Evolutionary conservation across 495 filamentous ascomycete genomes (phyloP), one percentile per base, ranked within the genome.

Genomic region (Aspergillus incahuasiensis): DNA sequence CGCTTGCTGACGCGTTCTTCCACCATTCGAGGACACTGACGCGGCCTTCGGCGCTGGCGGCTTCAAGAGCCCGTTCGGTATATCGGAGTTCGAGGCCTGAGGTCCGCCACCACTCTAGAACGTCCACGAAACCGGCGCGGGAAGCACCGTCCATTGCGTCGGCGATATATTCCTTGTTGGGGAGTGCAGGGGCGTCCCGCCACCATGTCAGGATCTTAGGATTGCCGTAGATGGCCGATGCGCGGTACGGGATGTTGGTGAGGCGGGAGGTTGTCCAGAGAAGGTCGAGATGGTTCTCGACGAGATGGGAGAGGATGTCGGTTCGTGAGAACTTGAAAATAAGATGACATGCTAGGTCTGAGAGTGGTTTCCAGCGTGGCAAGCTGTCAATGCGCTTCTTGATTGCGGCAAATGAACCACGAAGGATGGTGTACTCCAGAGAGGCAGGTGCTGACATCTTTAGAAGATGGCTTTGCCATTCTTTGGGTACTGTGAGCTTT

Each of bases 11-110:
- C 0, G 86, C 81, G 45, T 82, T 70, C 57, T 87, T 88, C 92
- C 92, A 97, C 92, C 92, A 97, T 58, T 94, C 85, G 0, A 97
- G 79, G 6, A 96, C 90, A 0, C 78, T 72, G n/a, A 95, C 74
- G 52, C 90, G 88, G 22, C 91, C 90, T 65, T 90, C 86, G 2
- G 83, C 83, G 54, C 84, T 90, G 20, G 92, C 92, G 43, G 89
- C 82, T 67, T 97, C 92, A 39, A 97, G 83, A 0, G 92, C 89
- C 2, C 83, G 75, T 59, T 95, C 91, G 20, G 85, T 90, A 67
- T 95, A 96, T 58, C 87, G 87, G 4, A 96, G 78, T 12, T 86
- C 80, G 0, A 97, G 80, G 0, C 87, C 88, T 0, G 89, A 92
- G 20, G 81, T 75, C 15, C 86, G 83, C 92, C 92, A 97, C 92